Percentiles rank a stretch among this genome's conserved stretches.
These are phyloP conservation scores for Penicillium diatomitis DNA, from an alignment of 495 filamentous ascomycete species.

Conservation along the genomic window DNA sequence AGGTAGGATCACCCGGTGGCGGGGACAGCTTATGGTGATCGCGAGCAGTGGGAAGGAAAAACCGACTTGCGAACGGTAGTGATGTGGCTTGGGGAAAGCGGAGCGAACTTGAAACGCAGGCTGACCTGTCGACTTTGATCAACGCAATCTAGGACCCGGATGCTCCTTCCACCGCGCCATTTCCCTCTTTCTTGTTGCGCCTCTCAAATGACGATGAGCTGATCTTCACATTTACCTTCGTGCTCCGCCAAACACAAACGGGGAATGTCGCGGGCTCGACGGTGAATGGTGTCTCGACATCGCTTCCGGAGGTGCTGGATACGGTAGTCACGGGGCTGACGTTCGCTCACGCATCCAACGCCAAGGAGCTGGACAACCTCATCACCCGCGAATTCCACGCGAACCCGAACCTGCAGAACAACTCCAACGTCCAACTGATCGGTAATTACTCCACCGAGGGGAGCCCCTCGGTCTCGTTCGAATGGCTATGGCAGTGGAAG, in stretches of 20 bases:
- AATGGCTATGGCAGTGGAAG: slow-evolving; percentile 95
- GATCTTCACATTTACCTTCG: slow-evolving; percentile 83
- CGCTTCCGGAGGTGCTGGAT: slow-evolving; percentile 44
- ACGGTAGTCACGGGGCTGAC: slow-evolving; percentile 83
- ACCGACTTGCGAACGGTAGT: neutral
- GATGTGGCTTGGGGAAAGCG: neutral
- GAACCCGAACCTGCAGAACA: slow-evolving; percentile 95
- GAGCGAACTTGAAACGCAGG: neutral
- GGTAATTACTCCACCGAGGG: slow-evolving; percentile 81
- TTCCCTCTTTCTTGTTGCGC: slow-evolving; percentile 75
- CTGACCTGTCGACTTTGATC: neutral
- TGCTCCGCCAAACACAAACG: slow-evolving; percentile 60
- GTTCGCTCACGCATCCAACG: slow-evolving; percentile 78
- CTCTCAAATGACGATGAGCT: slow-evolving; percentile 86
- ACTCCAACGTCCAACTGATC: slow-evolving; percentile 86
- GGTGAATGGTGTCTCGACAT: slow-evolving; percentile 42
- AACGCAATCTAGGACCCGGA: slow-evolving; percentile 64
- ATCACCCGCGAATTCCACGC: slow-evolving; percentile 93
- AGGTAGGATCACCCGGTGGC: slow-evolving; percentile 45
- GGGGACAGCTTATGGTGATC: neutral
- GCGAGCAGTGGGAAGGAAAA: too few species aligned
- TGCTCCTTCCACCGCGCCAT: slow-evolving; percentile 37
- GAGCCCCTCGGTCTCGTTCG: slow-evolving; percentile 74
- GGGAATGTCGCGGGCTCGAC: slow-evolving; percentile 31
- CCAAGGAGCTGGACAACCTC: slow-evolving; percentile 83